Evolutionary conservation across 768 basidiomycete genomes (phyloP), one percentile per base, ranked within the genome.

Genomic region (Pulveroboletus sp.): DNA sequence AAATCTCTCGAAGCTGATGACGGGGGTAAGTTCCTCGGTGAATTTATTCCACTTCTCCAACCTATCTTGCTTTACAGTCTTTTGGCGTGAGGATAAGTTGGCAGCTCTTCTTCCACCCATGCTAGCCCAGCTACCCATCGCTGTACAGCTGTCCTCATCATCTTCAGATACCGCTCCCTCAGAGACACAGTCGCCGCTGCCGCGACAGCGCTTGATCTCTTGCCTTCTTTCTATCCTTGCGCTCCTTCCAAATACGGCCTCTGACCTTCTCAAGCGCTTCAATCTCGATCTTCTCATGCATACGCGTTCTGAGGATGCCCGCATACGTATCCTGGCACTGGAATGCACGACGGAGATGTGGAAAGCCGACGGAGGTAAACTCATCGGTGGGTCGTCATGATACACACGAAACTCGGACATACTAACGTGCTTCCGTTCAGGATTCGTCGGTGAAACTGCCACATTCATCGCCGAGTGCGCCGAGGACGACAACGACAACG

Each of bases 31-130:
- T 40, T 32, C 12, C 9, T 43, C 12, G 9, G 40, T 27, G 1
- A 6, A 41, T 40, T 25, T 2, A 25, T 17, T 32, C 24, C 13
- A 32, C 6, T 14, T 16, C 23, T 10, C 6, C n/a, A 36, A 45
- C n/a, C 3, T 14, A 13, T 40, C 10, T 17, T 3, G 40, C 4
- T 35, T 10, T 13, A 2, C 54, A 94, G 94, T 75, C 10, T 97
- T 90, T 77, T 97, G 94, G 94, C 82, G 88, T 4, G 87, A 90
- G 53, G 85, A 90, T 60, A 87, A 86, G 55, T 65, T 91, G 20
- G 76, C 81, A 8, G 77, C 80, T 45, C 70, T 94, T 7, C 64
- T 80, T 6, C 68, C 78, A 6, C 71, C 79, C 1, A 55, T 94
- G 25, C 73, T 88, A 6, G 71, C 77, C 13, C 94, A 97, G 66